These are phyloP conservation scores for Wickerhamomyces chaumierensis DNA, from an alignment of 805 yeast species.

Conservation along the genomic window DNA sequence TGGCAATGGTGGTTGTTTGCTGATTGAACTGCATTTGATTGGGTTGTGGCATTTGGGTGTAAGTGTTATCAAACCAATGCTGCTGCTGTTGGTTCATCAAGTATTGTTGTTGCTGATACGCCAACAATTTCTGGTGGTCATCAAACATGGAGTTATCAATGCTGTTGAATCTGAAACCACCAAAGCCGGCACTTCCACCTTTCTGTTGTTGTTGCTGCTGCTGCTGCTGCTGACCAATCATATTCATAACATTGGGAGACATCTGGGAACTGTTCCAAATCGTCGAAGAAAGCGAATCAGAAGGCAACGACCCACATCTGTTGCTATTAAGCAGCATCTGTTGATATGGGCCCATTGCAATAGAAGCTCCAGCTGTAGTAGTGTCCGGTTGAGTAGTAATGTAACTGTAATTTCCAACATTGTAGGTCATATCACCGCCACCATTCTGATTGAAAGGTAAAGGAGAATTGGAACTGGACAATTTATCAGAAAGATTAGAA, in stretches of 20 bases:
- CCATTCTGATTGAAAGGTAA: too few species aligned
- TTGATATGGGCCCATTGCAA: too few species aligned
- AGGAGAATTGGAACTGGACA: background rate
- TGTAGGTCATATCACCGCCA: too few species aligned
- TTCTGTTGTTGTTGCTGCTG: too few species aligned
- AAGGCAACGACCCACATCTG: background rate
- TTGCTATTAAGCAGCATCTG: background rate
- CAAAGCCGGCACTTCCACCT: too few species aligned
- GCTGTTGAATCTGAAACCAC: background rate
- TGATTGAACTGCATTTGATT: too few species aligned
- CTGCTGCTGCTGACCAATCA: background rate
- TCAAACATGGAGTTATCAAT: slow-evolving; percentile 1
- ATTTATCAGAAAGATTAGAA: background rate
- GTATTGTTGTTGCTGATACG: slow-evolving; percentile 2
- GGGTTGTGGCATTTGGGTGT: too few species aligned
- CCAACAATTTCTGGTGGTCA: background rate
- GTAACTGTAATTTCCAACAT: too few species aligned
- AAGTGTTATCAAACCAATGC: too few species aligned
- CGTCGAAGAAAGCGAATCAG: background rate
- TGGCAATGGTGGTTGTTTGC: slow-evolving; percentile 3
- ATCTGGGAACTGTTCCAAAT: background rate
- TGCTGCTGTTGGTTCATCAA: slow-evolving; percentile 1
- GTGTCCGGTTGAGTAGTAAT: too few species aligned
- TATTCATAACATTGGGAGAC: too few species aligned
- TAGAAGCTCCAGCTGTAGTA: too few species aligned